These are phyloP conservation scores for Coemansia sp. DNA, from an alignment of 192 early-diverging fungal genomes.

Conservation along the genomic window DNA sequence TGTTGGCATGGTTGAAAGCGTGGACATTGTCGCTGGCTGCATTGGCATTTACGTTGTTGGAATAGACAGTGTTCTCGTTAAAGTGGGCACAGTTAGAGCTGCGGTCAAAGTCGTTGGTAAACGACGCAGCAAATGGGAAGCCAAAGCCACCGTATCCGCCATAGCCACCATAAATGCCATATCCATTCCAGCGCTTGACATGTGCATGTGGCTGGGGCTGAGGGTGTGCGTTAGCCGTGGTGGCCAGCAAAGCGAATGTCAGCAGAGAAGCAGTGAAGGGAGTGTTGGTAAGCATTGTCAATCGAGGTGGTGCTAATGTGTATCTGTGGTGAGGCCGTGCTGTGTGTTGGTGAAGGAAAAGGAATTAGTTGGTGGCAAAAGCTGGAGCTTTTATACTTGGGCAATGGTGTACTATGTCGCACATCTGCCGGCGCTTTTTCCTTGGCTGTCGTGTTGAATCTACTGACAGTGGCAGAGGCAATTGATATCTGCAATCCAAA, in stretches of 20 bases:
- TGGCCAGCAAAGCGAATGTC: background rate
- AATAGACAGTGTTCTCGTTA: conserved; percentile 23
- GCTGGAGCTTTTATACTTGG: background rate
- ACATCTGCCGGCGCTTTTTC: background rate
- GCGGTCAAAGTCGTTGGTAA: conserved; percentile 14
- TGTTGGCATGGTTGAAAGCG: conserved; percentile 71
- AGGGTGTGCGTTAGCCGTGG: background rate
- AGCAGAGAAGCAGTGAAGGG: background rate
- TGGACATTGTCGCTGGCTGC: conserved; percentile 28
- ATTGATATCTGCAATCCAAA: background rate
- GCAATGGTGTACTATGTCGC: background rate
- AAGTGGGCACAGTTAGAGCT: conserved; percentile 10
- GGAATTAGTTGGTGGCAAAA: background rate
- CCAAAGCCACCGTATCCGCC: conserved; percentile 4
- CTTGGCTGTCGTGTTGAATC: background rate
- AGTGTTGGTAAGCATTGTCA: background rate
- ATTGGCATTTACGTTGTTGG: conserved; percentile 13
- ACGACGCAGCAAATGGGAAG: conserved; percentile 10
- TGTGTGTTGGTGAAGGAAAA: background rate
- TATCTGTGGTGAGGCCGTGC: background rate
- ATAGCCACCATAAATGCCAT: background rate
- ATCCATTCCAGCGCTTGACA: background rate
- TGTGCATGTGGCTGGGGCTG: background rate
- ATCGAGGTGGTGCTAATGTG: background rate
- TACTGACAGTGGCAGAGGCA: background rate